Evolutionary conservation across 2,329 filamentous ascomycete genomes (phyloP).

Genomic region (Uncinocarpus reesii): DNA sequence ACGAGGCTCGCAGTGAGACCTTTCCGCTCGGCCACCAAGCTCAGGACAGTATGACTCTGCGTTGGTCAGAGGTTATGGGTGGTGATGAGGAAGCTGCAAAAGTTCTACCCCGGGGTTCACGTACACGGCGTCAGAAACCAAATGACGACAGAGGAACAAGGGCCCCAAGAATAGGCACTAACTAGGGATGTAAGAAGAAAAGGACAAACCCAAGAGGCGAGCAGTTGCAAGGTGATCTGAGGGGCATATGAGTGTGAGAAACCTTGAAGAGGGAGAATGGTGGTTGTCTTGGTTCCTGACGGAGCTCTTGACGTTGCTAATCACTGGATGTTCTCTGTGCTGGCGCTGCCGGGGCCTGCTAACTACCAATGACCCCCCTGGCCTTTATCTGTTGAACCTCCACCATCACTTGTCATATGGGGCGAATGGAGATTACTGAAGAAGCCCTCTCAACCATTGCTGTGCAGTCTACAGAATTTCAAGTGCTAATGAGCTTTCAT

Average conservation of each 20-base stretch:
- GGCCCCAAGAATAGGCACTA: background rate
- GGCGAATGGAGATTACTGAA: too few relatives aligned
- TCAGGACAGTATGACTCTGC: background rate
- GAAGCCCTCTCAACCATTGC: too few relatives aligned
- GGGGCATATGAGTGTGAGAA: background rate
- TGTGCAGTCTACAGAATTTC: too few relatives aligned
- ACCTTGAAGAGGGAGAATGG: background rate
- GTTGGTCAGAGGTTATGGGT: background rate
- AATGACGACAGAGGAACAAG: constrained; percentile 8
- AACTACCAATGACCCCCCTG: background rate
- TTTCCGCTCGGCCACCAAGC: background rate
- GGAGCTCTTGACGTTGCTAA: constrained; percentile 4
- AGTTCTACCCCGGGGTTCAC: background rate
- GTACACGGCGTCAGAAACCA: background rate
- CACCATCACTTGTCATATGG: too few relatives aligned
- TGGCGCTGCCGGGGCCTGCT: constrained; percentile 6
- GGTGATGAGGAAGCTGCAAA: background rate
- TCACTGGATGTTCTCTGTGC: constrained; percentile 5
- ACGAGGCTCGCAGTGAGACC: background rate
- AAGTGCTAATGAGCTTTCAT: too few relatives aligned
- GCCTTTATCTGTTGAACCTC: too few relatives aligned
- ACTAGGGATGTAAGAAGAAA: background rate
- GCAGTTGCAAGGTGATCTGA: background rate
- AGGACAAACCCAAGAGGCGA: background rate
- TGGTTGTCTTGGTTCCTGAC: background rate